Evolutionary conservation across 371 early-diverging fungal genomes (phyloP).

Genomic region (Blakeslea trispora): DNA sequence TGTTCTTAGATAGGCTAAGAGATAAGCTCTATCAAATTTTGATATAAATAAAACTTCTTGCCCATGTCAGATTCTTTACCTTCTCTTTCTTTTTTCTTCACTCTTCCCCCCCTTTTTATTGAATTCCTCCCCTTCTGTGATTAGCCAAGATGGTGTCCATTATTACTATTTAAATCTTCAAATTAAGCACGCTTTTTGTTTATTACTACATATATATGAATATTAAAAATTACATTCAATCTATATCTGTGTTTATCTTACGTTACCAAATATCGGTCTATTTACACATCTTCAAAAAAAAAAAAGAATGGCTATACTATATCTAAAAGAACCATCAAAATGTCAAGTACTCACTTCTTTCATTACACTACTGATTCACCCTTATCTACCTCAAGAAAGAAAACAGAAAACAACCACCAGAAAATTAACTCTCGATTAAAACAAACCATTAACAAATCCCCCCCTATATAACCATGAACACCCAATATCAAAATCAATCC

Average conservation of each 20-base stretch:
- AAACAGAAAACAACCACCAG: slow-evolving; percentile 17
- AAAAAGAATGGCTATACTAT: neutral
- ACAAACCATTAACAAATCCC: slow-evolving; percentile 3
- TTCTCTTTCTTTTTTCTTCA: neutral
- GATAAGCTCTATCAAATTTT: too few relatives aligned
- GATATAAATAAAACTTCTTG: too few relatives aligned
- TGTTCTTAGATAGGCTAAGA: too few relatives aligned
- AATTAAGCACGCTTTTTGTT: neutral
- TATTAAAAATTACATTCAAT: slow-evolving; percentile 3
- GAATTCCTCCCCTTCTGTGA: neutral
- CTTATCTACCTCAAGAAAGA: neutral
- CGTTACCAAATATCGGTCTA: neutral
- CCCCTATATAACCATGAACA: slow-evolving; percentile 3
- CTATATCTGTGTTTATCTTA: neutral
- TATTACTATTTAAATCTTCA: slow-evolving; percentile 18
- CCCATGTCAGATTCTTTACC: neutral
- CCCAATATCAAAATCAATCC: slow-evolving; percentile 14
- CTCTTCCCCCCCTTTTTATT: neutral
- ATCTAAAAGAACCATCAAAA: slow-evolving; percentile 6
- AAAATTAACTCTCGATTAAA: slow-evolving; percentile 8
- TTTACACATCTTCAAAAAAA: neutral
- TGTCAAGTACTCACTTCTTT: slow-evolving; percentile 21
- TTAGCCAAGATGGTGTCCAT: slow-evolving; percentile 18
- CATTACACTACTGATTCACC: slow-evolving; percentile 22
- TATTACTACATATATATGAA: slow-evolving; percentile 2